A percentile compares a stretch with the other conserved stretches of the same genome.
Evolutionary conservation across 768 basidiomycete genomes (phyloP).

Genomic region (Basidioascus undulatus): DNA sequence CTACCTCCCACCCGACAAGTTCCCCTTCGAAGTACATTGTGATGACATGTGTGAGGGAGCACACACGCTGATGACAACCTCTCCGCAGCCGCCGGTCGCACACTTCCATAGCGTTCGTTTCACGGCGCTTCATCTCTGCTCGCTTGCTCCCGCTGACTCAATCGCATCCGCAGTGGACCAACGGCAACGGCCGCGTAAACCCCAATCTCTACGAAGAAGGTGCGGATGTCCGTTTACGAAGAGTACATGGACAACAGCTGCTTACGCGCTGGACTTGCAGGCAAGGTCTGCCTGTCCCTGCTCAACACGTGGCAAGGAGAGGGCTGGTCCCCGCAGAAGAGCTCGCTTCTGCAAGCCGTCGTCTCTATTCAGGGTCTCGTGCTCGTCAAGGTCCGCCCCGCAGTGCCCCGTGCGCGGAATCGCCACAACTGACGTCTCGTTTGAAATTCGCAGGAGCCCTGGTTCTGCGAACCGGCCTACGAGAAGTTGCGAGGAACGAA

Average conservation of each 20-base stretch:
- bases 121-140: no score
- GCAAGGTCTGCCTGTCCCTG: constrained; percentile 82
- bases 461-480: constrained; percentile 81
- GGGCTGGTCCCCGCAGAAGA: constrained; percentile 52
- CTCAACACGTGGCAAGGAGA: constrained; percentile 83
- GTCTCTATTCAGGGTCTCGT: constrained; percentile 88
- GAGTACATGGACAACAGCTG: background rate
- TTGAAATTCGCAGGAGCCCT: constrained; percentile 22
- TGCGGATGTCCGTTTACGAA: background rate
- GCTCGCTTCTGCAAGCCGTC: constrained; percentile 70
- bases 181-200: constrained; percentile 3
- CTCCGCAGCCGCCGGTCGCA: constrained; percentile 63
- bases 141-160: no score
- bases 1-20: constrained; percentile 45
- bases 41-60: no score
- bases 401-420: constrained; percentile 25
- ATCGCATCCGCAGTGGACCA: background rate
- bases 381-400: constrained; percentile 75
- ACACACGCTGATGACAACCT: no score
- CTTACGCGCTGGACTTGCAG: background rate
- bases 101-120: constrained; percentile 42
- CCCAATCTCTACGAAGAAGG: constrained; percentile 78
- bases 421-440: background rate
- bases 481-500: constrained; percentile 76
- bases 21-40: constrained; percentile 16